Evolutionary conservation across 1,284 basidiomycete species (phyloP), one percentile per base, ranked within the genome.

Genomic region (Ganoderma meredithae): DNA sequence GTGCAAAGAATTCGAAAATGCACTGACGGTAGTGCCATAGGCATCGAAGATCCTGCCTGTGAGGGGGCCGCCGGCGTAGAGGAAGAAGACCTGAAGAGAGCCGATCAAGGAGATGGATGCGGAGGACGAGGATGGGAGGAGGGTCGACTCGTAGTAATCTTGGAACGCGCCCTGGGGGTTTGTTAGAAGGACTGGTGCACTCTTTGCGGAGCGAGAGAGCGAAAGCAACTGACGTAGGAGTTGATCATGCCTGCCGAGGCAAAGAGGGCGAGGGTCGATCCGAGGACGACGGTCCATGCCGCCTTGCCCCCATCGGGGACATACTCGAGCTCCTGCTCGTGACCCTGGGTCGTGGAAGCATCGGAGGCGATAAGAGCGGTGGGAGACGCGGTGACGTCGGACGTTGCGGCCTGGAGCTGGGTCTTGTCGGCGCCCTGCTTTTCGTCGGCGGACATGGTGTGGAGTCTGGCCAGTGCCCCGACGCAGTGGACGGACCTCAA

Each of bases 81-180:
- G 78, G 60, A 78, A 77, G 75, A 80, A 84, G 6, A 85, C 67
- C 66, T 84, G 83, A 17, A 85, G 67, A 8, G 84, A 82, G 2
- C 83, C 83, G 62, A 84, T 84, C 71, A 83, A 78, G 9, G 83
- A 81, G 65, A 84, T 83, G 17, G 71, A 56, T 3, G 71, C 63
- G 0, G 71, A 72, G 0, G 71, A 69, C 1, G 71, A 72, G 1
- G 71, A 67, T 4, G 69, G 67, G 4, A 72, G 69, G 0, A 72
- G 68, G 1, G 71, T 70, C 3, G 69, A 64, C 60, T 72, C 65
- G 52, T 72, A 72, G 44, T 72, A 72, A 56, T 72, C 69, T 59
- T 72, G 71, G 44, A 72, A 72, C 10, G 69, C 60, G 8, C 71
- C 71, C 71, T 72, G 53, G 2, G 27, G 27, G 27, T 31, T 31